Percentiles rank a stretch among this genome's conserved stretches.
phyloP scores from a whole-genome alignment of 176 grass and related monocot species.

The Raddia guianensis region DNA sequence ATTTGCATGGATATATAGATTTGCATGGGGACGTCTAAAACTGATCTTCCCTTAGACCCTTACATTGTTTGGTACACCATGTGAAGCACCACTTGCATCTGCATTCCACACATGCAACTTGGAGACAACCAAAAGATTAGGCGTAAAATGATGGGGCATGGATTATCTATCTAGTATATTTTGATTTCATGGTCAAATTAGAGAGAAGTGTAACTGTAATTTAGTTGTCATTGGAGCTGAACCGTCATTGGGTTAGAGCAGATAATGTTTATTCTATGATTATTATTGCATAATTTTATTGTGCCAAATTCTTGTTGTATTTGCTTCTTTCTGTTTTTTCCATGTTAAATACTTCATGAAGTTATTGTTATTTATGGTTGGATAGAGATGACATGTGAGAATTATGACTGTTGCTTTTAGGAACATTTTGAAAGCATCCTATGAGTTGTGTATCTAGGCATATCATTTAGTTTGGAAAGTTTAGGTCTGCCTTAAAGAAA shows the following conservation, averaged over 20 bases:
- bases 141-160: neutral
- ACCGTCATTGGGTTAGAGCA: neutral
- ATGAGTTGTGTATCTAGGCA: neutral
- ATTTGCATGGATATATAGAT: neutral
- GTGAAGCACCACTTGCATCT: constrained; percentile 17
- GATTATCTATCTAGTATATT: neutral
- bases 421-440: constrained; percentile 24
- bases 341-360: neutral
- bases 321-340: constrained; percentile 30
- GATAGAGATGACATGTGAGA: neutral
- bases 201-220: neutral
- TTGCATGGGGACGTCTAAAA: neutral
- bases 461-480: constrained; percentile 1
- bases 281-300: neutral
- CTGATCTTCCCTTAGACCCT: neutral
- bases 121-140: neutral
- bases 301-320: neutral
- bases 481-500: neutral
- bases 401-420: neutral
- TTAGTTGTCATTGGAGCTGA: neutral
- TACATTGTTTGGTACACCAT: neutral
- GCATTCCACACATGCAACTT: neutral
- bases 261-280: neutral
- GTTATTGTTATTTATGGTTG: neutral
- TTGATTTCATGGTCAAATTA: neutral